phyloP scores from a whole-genome alignment of 768 basidiomycete species.

The Rhodotorula toruloides region DNA sequence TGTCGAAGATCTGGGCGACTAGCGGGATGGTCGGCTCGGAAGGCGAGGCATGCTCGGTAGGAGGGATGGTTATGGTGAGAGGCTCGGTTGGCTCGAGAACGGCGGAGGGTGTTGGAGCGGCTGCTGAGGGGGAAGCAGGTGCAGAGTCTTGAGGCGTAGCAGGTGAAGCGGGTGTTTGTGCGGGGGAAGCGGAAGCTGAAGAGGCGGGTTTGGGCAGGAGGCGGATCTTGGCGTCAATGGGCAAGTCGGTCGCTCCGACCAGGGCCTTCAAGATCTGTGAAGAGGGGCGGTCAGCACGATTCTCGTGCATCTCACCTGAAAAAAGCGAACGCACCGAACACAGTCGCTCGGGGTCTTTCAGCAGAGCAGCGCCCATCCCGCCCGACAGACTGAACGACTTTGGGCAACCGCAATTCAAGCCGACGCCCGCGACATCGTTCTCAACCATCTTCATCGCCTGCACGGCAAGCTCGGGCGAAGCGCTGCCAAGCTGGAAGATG shows the following conservation, averaged over 20 bases:
- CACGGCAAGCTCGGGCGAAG: slow-evolving; percentile 82
- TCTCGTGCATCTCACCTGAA: no score
- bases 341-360: slow-evolving; percentile 83
- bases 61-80: neutral
- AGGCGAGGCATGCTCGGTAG: neutral
- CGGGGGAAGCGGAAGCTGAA: neutral
- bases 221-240: slow-evolving; percentile 91
- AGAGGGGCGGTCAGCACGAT: no score
- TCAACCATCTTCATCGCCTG: slow-evolving; percentile 81
- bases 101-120: neutral
- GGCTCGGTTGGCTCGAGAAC: neutral
- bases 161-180: neutral
- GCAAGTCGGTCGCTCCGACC: slow-evolving; percentile 68
- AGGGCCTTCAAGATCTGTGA: slow-evolving; percentile 69
- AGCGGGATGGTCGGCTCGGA: slow-evolving; percentile 72
- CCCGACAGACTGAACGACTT: slow-evolving; percentile 46
- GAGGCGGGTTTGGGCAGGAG: slow-evolving; percentile 52
- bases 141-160: neutral
- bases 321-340: slow-evolving; percentile 49
- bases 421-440: slow-evolving; percentile 85
- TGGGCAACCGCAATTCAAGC: slow-evolving; percentile 89
- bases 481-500: slow-evolving; percentile 90
- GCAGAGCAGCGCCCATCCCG: slow-evolving; percentile 94
- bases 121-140: neutral
- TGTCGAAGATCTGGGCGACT: slow-evolving; percentile 78